phyloP scores from a whole-genome alignment of 1,139 yeast species.

The Geotrichum aggregatum region DNA sequence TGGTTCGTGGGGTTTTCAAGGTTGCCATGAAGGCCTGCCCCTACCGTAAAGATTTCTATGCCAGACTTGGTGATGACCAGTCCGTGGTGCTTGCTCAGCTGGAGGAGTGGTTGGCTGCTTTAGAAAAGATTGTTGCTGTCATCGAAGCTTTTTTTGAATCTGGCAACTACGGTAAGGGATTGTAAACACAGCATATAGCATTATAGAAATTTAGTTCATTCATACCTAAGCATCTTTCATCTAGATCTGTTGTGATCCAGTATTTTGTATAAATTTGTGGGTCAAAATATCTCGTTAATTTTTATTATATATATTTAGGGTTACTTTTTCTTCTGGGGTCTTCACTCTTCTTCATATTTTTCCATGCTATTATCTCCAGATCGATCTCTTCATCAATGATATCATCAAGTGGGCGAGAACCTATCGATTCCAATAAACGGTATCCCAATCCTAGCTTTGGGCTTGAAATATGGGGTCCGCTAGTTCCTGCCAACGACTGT shows the following conservation, averaged over 20 bases:
- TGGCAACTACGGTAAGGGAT: slow-evolving; percentile 86
- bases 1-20: slow-evolving; percentile 81
- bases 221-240: no score
- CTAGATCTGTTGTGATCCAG: no score
- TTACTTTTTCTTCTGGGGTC: not conserved
- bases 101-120: slow-evolving; percentile 66
- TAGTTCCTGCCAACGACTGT: slow-evolving; percentile 40
- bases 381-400: not conserved
- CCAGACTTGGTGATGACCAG: slow-evolving; percentile 58
- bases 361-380: not conserved
- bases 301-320: no score
- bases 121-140: slow-evolving; percentile 67
- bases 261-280: no score
- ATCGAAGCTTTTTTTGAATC: slow-evolving; percentile 69
- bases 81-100: slow-evolving; percentile 54
- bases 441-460: slow-evolving; percentile 37
- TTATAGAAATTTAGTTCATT: not conserved
- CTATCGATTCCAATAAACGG: slow-evolving; percentile 21
- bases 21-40: slow-evolving; percentile 96
- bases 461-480: slow-evolving; percentile 38
- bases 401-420: slow-evolving; percentile 11
- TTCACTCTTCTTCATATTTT: not conserved
- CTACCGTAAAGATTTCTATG: slow-evolving; percentile 79
- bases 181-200: slow-evolving; percentile 41
- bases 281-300: no score